Conservation (phyloP, 2,329 filamentous ascomycete species). For the Hypoxylon sp. region DNA sequence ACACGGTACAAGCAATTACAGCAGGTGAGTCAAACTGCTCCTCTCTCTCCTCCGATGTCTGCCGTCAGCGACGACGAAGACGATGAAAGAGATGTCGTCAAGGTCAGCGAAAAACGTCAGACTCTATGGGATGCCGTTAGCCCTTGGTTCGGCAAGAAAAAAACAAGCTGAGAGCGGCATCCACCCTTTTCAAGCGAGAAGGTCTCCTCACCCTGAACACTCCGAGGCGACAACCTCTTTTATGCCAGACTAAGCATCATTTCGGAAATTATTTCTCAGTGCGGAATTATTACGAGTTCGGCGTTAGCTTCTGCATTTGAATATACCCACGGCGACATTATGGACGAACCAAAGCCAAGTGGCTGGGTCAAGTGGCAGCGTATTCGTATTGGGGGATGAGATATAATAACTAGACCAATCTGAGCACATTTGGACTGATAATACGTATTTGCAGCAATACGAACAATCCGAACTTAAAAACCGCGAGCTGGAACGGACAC, state of each 20-base stretch:
- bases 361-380: constrained; percentile 35
- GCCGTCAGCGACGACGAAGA: constrained; percentile 34
- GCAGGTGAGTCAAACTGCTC: constrained; percentile 65
- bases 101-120: constrained; percentile 46
- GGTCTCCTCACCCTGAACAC: constrained; percentile 18
- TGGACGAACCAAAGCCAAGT: constrained; percentile 32
- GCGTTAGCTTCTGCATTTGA: constrained; percentile 8
- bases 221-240: constrained; percentile 17
- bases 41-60: constrained; percentile 23
- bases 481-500: constrained; percentile 68
- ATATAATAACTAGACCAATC: constrained; percentile 9
- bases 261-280: constrained; percentile 27
- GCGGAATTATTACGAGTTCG: constrained; percentile 12
- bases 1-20: constrained; percentile 69
- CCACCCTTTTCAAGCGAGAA: constrained; percentile 40
- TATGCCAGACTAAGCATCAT: constrained; percentile 5
- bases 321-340: neutral
- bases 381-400: neutral
- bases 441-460: constrained; percentile 64
- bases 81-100: constrained; percentile 39
- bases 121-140: constrained; percentile 46
- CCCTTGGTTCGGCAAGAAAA: constrained; percentile 36
- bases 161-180: constrained; percentile 33
- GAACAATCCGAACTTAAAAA: constrained; percentile 71
- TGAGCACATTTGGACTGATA: constrained; percentile 43